These are phyloP conservation scores for Breviolum minutum DNA, from an alignment of 73 alveolate genomes.

Conservation along the genomic window DNA sequence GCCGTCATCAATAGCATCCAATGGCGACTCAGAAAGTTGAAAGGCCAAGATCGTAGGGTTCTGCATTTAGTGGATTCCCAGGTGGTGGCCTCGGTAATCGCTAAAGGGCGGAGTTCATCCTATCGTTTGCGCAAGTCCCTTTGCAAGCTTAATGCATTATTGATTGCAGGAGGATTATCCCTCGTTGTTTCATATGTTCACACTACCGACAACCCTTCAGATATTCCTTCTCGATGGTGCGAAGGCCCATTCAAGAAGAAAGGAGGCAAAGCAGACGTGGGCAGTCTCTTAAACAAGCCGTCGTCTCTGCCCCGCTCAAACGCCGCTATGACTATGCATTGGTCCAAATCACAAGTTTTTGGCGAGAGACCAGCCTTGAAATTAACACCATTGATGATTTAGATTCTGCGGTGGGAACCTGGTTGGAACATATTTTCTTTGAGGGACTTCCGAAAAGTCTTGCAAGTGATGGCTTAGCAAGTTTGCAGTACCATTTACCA, in stretches of 20 bases:
- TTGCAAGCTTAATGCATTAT: no score
- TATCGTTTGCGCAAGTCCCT: not conserved
- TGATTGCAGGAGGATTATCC: not conserved
- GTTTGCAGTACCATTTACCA: constrained; percentile 6
- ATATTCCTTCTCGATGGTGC: not conserved
- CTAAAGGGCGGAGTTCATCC: constrained; percentile 29
- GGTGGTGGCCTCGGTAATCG: constrained; percentile 2
- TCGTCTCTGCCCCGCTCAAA: not conserved
- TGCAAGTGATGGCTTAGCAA: constrained; percentile 14
- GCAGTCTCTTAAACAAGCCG: not conserved
- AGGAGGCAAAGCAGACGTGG: not conserved
- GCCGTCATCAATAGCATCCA: not conserved
- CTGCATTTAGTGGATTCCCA: constrained; percentile 30
- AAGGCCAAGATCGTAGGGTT: not conserved
- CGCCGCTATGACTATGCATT: no score
- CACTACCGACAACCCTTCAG: not conserved
- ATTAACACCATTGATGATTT: not conserved
- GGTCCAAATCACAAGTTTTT: not conserved
- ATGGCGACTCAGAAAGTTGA: not conserved
- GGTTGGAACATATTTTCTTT: not conserved
- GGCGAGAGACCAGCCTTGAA: not conserved
- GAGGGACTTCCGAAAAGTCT: not conserved
- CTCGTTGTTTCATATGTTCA: not conserved
- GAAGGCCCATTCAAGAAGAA: not conserved
- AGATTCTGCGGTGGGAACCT: not conserved